A percentile compares a stretch with the other conserved stretches of the same genome.
Conservation (phyloP, 805 yeast genomes). For the Candida dajiaensis region DNA sequence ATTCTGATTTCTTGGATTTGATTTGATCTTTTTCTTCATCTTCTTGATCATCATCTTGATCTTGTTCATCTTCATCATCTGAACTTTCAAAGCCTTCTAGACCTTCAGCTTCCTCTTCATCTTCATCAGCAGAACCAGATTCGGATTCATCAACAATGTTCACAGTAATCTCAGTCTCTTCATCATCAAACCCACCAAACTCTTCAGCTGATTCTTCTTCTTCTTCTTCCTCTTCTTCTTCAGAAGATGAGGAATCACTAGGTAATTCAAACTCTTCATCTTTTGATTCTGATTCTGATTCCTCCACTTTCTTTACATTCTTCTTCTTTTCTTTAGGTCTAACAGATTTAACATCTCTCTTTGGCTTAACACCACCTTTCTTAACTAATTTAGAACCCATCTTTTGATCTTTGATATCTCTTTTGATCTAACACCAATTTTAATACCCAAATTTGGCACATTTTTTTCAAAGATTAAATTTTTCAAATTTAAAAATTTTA, state of each 20-base stretch:
- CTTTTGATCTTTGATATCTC: background rate
- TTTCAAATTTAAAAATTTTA: slow-evolving; percentile 4
- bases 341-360: slow-evolving; percentile 9
- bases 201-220: slow-evolving; percentile 6
- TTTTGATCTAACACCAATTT: background rate
- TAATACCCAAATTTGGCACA: background rate
- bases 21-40: slow-evolving; percentile 9
- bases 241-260: slow-evolving; percentile 13
- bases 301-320: slow-evolving; percentile 3
- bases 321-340: slow-evolving; percentile 6
- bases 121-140: slow-evolving; percentile 3
- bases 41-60: too few relatives aligned
- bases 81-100: slow-evolving; percentile 13
- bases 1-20: slow-evolving; percentile 15
- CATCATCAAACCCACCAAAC: background rate
- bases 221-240: slow-evolving; percentile 22
- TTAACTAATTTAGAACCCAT: slow-evolving; percentile 16
- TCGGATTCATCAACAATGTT: slow-evolving; percentile 8
- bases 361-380: slow-evolving; percentile 17
- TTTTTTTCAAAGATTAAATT: too few relatives aligned
- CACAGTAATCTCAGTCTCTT: slow-evolving; percentile 7
- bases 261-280: slow-evolving; percentile 25
- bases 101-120: slow-evolving; percentile 9
- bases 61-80: slow-evolving; percentile 20
- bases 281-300: slow-evolving; percentile 13